Base-by-base conservation (phyloP, 2,329 filamentous ascomycete species). In the Thyridium curvatum region DNA sequence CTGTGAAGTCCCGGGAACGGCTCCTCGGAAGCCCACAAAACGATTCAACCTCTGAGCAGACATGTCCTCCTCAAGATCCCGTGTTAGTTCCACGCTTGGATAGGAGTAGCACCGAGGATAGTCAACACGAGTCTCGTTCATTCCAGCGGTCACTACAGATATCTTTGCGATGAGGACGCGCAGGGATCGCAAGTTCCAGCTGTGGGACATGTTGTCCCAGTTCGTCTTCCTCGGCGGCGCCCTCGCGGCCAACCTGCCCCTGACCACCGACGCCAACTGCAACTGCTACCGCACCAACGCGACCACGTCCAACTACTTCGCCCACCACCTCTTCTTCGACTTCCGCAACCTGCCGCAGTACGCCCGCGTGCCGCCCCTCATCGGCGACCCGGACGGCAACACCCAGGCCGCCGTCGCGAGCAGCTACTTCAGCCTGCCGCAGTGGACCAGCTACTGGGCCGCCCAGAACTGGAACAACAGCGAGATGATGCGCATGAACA, bases 211-310 rank as follows among this genome's bases (percentile, higher is more conserved):
- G 21, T 26, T 26, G 6, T 26, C 21, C 6, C 21, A 26, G 21
- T 26, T 79, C 1, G 62, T 74, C 21, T 26, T 26, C 10, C 66
- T 79, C 4, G 72, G 74, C 14, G 68, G 64, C 43, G 60, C 68
- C 51, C 77, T 77, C 50, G 64, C 77, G 46, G 64, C 81, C 35
- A 66, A 82, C 32, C 21, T 26, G 21, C 44, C 44, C 28, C 48
- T 50, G 7, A 55, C 53, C 5, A 47, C 57, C 10, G 60, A 64
- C 37, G 48, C 54, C 18, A 49, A 55, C 32, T 75, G 72, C 52
- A 57, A 59, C 40, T 74, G 72, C 50, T 76, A 63, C 46, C 51
- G 68, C 36, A 71, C 65, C 47, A 72, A 74, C 46, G 66, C 60
- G 33, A 64, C 61, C 12, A 59, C 58, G 32, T 51, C 60, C 17